Base-by-base conservation (phyloP, 1,139 yeast species). In the Debaryomycetaceae sp. region DNA sequence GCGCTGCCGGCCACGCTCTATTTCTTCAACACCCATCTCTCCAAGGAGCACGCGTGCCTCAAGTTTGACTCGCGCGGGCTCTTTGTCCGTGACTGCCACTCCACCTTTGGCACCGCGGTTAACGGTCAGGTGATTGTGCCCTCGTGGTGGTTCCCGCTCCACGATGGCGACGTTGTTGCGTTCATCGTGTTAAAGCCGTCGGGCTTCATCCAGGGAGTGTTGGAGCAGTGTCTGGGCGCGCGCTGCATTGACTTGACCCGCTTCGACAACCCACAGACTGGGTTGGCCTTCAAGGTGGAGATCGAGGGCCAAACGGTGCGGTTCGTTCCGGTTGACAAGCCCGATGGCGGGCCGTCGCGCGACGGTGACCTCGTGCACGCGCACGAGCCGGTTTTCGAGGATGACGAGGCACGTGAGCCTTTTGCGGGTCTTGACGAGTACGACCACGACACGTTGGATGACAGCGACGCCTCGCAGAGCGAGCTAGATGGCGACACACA, bases 101-200 rank as follows among this genome's bases (percentile, higher is more conserved):
- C 70, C 4, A 63, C 67, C 18, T 66, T 65, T 45, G 73, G 73
- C 1, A 65, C 72, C 5, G 42, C 62, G 12, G 34, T 62, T 29
- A 59, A 63, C 37, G 46, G 48, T 15, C 31, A 46, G 5, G 53
- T 49, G 25, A 41, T 63, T 16, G 26, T 44, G 5, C 55, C 61
- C 1, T 43, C 41, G 9, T 31, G 31, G 11, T 44, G 49, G 44
- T 34, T 44, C 26, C 32, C 35, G 13, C 40, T 64, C 19, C 21
- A 27, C 7, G 34, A 46, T 28, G 53, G 53, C 12, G 66, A 61
- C 37, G 23, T 21, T 2, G 39, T 64, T 15, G 64, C 67, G 7
- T 58, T 64, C 27, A 55, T 64, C 26, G 44, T 63, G 27, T 43
- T 53, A 27, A 51, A 45, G 34, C 65, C 58, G 4, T 56, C 58